Evolutionary conservation across 2,329 filamentous ascomycete species (phyloP).

Genomic region (Fusarium sp.): DNA sequence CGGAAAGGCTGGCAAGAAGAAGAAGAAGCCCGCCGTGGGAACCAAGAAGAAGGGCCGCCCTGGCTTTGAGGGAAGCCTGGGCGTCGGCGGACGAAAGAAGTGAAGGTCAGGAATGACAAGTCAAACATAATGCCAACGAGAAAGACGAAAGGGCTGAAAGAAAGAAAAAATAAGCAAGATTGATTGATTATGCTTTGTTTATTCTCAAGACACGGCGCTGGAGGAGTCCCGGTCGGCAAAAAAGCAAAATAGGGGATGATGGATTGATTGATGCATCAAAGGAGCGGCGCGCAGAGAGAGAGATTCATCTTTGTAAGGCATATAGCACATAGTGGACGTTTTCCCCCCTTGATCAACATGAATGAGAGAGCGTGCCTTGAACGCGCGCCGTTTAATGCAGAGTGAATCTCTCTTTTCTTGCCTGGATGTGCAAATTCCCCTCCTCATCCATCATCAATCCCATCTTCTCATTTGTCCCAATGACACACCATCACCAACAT

Average conservation of each 20-base stretch:
- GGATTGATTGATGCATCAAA: not conserved
- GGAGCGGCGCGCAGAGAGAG: not conserved
- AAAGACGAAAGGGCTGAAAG: conserved; percentile 3
- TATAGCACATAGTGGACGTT: conserved; percentile 12
- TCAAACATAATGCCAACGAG: conserved; percentile 1
- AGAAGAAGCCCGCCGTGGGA: conserved; percentile 50
- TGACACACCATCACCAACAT: not conserved
- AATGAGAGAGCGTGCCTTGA: conserved; percentile 20
- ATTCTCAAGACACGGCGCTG: conserved; percentile 37
- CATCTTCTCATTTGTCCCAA: not conserved
- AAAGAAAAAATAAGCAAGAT: conserved; percentile 16
- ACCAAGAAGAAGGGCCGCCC: conserved; percentile 63
- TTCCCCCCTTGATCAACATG: conserved; percentile 18
- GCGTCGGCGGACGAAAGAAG: conserved; percentile 63
- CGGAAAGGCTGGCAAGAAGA: conserved; percentile 70
- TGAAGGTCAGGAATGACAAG: conserved; percentile 34
- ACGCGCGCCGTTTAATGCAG: conserved; percentile 6
- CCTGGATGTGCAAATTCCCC: not conserved
- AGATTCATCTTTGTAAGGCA: not conserved
- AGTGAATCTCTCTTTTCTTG: not conserved
- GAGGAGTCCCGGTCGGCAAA: conserved; percentile 38
- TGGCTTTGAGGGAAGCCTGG: conserved; percentile 77
- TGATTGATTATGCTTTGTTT: conserved; percentile 29
- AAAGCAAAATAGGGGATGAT: conserved; percentile 7
- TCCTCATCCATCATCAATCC: not conserved